A percentile compares a stretch with the other conserved stretches of the same genome.
Evolutionary conservation across 208 protist species (phyloP).

Genomic region (Acanthamoeba sp.): DNA sequence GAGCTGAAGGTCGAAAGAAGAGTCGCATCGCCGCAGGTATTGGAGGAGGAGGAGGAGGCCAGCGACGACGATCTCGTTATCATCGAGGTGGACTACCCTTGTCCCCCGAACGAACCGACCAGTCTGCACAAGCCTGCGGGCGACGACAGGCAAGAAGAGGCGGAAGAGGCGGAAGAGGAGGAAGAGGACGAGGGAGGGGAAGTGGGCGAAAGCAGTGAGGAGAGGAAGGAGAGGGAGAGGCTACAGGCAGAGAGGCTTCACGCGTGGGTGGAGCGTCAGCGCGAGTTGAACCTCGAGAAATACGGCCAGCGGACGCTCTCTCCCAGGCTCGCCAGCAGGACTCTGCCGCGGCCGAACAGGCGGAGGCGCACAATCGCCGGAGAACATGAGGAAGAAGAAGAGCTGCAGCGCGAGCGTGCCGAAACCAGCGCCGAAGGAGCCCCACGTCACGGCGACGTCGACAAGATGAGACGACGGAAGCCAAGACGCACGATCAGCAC

Average conservation of each 20-base stretch:
- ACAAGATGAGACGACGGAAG: too few species aligned
- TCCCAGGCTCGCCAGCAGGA: not conserved
- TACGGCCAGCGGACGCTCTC: slow-evolving; percentile 20
- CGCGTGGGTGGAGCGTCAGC: not conserved
- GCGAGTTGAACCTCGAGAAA: not conserved
- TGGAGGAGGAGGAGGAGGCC: too few species aligned
- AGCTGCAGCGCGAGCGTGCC: not conserved
- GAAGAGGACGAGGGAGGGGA: not conserved
- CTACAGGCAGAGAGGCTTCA: not conserved
- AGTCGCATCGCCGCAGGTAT: too few species aligned
- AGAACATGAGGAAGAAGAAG: not conserved
- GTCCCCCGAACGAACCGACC: too few species aligned
- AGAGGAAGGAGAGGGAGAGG: not conserved
- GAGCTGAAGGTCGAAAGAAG: too few species aligned
- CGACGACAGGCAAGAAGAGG: not conserved
- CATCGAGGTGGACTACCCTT: too few species aligned
- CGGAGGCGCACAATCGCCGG: not conserved
- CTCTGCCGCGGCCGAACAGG: not conserved
- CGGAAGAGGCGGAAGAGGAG: not conserved
- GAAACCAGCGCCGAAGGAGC: not conserved
- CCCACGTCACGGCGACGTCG: not conserved
- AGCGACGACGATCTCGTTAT: too few species aligned
- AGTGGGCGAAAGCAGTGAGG: not conserved
- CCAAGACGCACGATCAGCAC: not conserved
- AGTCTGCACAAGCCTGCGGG: too few species aligned